These are phyloP conservation scores for Aspergillus sp. DNA, from an alignment of 2,329 filamentous ascomycete species.

Conservation along the genomic window DNA sequence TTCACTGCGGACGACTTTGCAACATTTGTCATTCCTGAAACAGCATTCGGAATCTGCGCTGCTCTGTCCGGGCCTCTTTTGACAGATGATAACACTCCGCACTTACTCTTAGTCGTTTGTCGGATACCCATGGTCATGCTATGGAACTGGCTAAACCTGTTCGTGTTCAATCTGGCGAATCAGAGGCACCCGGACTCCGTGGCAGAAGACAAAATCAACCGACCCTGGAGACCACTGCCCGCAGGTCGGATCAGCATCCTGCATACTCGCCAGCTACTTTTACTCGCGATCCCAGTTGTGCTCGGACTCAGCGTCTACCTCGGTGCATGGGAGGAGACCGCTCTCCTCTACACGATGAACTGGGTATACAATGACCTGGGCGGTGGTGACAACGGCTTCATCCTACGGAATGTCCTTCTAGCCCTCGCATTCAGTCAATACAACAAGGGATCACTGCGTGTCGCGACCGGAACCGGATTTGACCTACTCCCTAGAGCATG, in stretches of 20 bases:
- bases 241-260: conserved; percentile 24
- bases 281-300: conserved; percentile 25
- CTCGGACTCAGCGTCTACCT: conserved; percentile 22
- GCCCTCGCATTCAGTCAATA: not conserved
- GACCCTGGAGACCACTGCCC: conserved; percentile 40
- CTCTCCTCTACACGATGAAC: conserved; percentile 33
- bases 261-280: conserved; percentile 25
- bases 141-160: conserved; percentile 25
- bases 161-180: conserved; percentile 26
- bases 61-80: not conserved
- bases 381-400: conserved; percentile 26
- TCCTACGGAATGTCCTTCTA: conserved; percentile 18
- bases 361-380: conserved; percentile 48
- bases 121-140: not conserved
- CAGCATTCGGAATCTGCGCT: not conserved
- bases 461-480: not conserved
- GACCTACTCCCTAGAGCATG: not conserved
- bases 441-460: not conserved
- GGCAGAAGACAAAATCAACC: conserved; percentile 45
- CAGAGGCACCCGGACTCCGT: conserved; percentile 38
- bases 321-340: conserved; percentile 28
- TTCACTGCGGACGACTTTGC: not conserved
- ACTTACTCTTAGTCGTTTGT: not conserved
- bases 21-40: not conserved
- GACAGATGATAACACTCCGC: not conserved